Evolutionary conservation across 371 early-diverging fungal genomes (phyloP).

Genomic region (Furculomyces boomerangus): DNA sequence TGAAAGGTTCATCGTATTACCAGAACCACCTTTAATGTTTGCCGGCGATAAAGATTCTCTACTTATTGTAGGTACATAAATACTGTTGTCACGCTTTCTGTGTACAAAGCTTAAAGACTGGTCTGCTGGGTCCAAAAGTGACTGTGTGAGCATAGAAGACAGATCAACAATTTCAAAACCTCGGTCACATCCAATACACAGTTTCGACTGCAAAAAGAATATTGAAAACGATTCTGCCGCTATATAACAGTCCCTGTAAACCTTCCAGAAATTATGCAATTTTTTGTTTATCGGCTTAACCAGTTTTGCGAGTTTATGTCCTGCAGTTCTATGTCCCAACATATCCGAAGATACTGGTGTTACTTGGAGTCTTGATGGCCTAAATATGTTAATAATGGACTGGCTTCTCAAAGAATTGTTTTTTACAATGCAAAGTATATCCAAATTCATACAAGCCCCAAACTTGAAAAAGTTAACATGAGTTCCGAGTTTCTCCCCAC

Average conservation of each 20-base stretch:
- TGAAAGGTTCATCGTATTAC: constrained; percentile 3
- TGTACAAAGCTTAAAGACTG: constrained; percentile 59
- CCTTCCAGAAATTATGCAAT: constrained; percentile 19
- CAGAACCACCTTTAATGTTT: not conserved
- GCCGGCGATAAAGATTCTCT: not conserved
- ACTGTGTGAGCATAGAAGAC: constrained; percentile 56
- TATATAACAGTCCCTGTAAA: constrained; percentile 67
- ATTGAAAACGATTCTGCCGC: constrained; percentile 62
- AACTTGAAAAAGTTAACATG: constrained; percentile 69
- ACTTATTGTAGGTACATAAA: constrained; percentile 16
- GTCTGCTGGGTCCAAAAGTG: constrained; percentile 62
- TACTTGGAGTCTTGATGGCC: constrained; percentile 4
- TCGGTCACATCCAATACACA: constrained; percentile 70
- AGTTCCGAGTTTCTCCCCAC: constrained; percentile 45
- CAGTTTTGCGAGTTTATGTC: constrained; percentile 6
- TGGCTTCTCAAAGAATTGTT: constrained; percentile 23
- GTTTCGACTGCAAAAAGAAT: constrained; percentile 57
- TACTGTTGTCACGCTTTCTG: constrained; percentile 35
- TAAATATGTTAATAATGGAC: constrained; percentile 21
- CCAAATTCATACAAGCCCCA: constrained; percentile 48
- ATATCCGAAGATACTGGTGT: not conserved
- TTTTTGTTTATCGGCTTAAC: constrained; percentile 1
- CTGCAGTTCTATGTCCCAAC: not conserved
- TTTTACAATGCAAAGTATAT: constrained; percentile 37
- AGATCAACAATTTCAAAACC: constrained; percentile 88